phyloP scores from a whole-genome alignment of 352 stramenopile genomes.

The Pythium scleroteichum region DNA sequence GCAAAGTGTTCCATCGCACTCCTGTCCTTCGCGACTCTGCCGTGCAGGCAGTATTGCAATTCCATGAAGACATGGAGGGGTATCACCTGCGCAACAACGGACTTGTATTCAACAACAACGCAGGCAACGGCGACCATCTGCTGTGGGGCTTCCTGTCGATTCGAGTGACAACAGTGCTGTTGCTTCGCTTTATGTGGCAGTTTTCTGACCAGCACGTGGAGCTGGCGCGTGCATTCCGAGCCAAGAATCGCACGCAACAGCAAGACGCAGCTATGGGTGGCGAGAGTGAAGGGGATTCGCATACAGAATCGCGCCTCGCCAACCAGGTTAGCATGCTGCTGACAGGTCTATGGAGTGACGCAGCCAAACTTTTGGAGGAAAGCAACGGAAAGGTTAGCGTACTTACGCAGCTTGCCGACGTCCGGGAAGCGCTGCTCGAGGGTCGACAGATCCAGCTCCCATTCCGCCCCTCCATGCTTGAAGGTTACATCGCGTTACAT shows the following conservation, averaged over 20 bases:
- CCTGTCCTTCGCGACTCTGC: constrained; percentile 39
- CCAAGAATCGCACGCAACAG: constrained; percentile 7
- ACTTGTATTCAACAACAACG: constrained; percentile 62
- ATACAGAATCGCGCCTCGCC: constrained; percentile 9
- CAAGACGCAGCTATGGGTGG: not conserved
- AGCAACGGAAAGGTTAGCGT: constrained; percentile 58
- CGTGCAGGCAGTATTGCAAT: constrained; percentile 53
- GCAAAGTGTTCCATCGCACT: constrained; percentile 44
- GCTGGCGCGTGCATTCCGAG: constrained; percentile 31
- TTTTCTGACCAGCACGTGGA: constrained; percentile 40
- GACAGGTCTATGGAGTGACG: constrained; percentile 69
- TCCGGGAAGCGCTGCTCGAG: constrained; percentile 40
- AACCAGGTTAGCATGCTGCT: constrained; percentile 59
- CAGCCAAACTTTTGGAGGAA: constrained; percentile 72
- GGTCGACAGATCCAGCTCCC: constrained; percentile 26
- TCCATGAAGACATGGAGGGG: constrained; percentile 73
- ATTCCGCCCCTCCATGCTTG: constrained; percentile 33
- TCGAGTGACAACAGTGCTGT: constrained; percentile 49
- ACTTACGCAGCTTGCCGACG: constrained; percentile 60
- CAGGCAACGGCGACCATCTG: constrained; percentile 62
- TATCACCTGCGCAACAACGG: constrained; percentile 74
- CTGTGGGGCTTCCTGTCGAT: constrained; percentile 74
- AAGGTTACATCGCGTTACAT: constrained; percentile 59
- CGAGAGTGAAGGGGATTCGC: not conserved
- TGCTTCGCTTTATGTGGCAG: constrained; percentile 75